Evolutionary conservation across 2,329 filamentous ascomycete genomes (phyloP).

Genomic region (Xylariaceae sp.): DNA sequence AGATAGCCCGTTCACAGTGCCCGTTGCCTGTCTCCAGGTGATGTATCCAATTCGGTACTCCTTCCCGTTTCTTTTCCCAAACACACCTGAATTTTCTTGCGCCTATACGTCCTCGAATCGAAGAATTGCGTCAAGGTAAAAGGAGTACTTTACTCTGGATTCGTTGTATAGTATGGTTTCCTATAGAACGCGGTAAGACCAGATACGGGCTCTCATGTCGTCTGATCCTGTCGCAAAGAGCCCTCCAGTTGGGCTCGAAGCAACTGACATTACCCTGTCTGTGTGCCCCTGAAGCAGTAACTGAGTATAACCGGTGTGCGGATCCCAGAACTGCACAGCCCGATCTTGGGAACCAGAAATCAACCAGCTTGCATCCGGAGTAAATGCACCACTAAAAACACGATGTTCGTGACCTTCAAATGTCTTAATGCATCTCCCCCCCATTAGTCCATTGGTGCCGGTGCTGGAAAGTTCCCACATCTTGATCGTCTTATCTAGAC

Average conservation of each 20-base stretch:
- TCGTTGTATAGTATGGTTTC: no score
- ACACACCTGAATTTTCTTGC: no score
- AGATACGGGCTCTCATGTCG: constrained; percentile 97
- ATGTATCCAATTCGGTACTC: no score
- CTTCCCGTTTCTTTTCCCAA: no score
- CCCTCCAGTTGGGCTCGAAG: constrained; percentile 84
- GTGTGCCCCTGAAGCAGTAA: constrained; percentile 99
- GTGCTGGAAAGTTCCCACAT: constrained; percentile 92
- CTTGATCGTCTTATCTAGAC: constrained; percentile 97
- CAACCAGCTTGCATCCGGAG: constrained; percentile 93
- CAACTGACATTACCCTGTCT: constrained; percentile 97
- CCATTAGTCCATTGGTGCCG: constrained; percentile 72
- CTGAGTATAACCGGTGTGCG: constrained; percentile 88
- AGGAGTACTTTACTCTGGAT: no score
- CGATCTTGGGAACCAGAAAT: constrained; percentile 97
- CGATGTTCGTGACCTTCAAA: constrained; percentile 94
- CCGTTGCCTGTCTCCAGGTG: no score
- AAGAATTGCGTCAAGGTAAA: no score
- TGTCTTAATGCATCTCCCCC: constrained; percentile 92
- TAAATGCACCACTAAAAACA: constrained; percentile 92
- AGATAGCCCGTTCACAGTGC: no score
- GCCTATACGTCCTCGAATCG: no score
- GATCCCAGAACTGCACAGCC: constrained; percentile 98
- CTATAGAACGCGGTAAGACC: constrained; percentile 77
- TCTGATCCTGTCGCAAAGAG: constrained; percentile 96